Percentiles rank a stretch among this genome's conserved stretches.
Evolutionary conservation across 2,329 filamentous ascomycete genomes (phyloP).

Genomic region (Botrytis pseudocinerea): DNA sequence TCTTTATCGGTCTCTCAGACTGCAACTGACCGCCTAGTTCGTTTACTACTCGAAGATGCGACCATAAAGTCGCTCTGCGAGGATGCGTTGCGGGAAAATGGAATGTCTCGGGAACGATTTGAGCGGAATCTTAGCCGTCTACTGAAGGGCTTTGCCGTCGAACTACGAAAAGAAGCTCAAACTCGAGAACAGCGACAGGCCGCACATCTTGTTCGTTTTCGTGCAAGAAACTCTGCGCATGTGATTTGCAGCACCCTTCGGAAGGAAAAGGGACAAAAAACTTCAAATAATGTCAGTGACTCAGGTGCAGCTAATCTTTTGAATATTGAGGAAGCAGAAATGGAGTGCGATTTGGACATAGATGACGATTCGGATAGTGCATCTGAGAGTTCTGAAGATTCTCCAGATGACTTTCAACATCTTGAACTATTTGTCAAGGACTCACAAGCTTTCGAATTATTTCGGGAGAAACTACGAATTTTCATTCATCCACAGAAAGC

Average conservation of each 20-base stretch:
- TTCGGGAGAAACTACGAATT: constrained; percentile 20
- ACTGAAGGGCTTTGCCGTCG: constrained; percentile 23
- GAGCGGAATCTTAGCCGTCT: constrained; percentile 26
- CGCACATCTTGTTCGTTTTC: constrained; percentile 25
- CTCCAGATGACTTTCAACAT: constrained; percentile 13
- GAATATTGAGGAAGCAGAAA: neutral
- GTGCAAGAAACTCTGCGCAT: constrained; percentile 28
- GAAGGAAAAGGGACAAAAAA: neutral
- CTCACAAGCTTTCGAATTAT: constrained; percentile 19
- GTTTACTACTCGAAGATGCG: constrained; percentile 23
- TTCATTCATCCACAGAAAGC: constrained; percentile 20
- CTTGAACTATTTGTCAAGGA: constrained; percentile 26
- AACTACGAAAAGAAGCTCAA: constrained; percentile 24
- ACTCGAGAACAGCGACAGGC: constrained; percentile 23
- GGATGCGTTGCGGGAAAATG: constrained; percentile 5
- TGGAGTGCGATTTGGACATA: neutral
- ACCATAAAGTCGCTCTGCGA: constrained; percentile 18
- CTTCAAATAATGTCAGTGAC: neutral
- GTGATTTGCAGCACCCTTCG: constrained; percentile 25
- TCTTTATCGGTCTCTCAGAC: constrained; percentile 19
- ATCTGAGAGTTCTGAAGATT: constrained; percentile 14
- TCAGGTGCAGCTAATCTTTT: neutral
- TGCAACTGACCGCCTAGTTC: constrained; percentile 25
- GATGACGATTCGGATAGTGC: constrained; percentile 1
- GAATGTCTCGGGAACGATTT: constrained; percentile 23